A percentile compares a stretch with the other conserved stretches of the same genome.
phyloP scores from a whole-genome alignment of 2,329 filamentous ascomycete species.

The Aspergillus calidoustus region DNA sequence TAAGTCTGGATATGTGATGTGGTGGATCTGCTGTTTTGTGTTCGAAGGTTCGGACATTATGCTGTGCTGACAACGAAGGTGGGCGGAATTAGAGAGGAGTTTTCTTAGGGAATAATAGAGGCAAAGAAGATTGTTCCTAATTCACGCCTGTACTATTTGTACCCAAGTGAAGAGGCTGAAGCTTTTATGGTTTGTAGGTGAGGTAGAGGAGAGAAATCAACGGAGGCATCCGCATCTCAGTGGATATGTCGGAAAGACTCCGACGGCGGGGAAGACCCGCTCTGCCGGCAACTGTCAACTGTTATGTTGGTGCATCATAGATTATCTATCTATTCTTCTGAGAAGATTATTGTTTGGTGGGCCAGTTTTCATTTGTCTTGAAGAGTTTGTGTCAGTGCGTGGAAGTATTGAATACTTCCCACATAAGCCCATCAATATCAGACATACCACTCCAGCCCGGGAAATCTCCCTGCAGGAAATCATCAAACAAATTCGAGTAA shows the following conservation, averaged over 20 bases:
- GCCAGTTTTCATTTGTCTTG: background rate
- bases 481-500: constrained; percentile 26
- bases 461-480: constrained; percentile 29
- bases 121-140: background rate
- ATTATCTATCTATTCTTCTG: background rate
- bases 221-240: background rate
- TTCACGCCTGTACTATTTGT: background rate
- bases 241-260: background rate
- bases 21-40: constrained; percentile 21
- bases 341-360: background rate
- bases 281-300: background rate
- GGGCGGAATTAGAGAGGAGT: background rate
- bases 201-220: background rate
- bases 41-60: constrained; percentile 13
- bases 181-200: background rate
- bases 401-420: constrained; percentile 30
- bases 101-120: background rate
- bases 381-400: background rate
- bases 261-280: background rate
- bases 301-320: background rate
- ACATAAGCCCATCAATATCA: constrained; percentile 37
- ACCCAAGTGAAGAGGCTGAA: background rate
- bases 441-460: constrained; percentile 31
- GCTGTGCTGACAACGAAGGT: background rate
- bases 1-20: constrained; percentile 23